These are phyloP conservation scores for Parachlorella kessleri DNA, from an alignment of 139 green algal species.

Conservation along the genomic window DNA sequence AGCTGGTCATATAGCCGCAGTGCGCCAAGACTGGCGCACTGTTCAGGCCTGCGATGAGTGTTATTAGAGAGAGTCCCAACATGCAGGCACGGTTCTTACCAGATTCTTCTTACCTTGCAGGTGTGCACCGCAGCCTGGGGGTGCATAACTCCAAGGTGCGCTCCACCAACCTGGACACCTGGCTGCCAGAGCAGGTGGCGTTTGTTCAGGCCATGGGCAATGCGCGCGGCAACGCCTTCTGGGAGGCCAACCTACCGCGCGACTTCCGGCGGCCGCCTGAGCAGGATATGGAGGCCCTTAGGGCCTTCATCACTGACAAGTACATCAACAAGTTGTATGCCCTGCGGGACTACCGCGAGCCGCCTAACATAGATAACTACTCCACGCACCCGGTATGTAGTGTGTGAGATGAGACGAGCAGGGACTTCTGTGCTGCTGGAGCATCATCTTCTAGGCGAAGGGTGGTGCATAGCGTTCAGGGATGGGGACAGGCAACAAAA, in stretches of 20 bases:
- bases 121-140: slow-evolving; percentile 86
- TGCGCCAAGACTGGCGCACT: too few relatives aligned
- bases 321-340: slow-evolving; percentile 50
- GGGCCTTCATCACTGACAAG: slow-evolving; percentile 85
- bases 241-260: slow-evolving; percentile 80
- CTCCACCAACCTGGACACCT: slow-evolving; percentile 88
- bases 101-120: slow-evolving; percentile 18
- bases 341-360: slow-evolving; percentile 21
- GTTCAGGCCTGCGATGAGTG: background rate
- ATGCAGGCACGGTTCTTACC: background rate
- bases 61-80: background rate
- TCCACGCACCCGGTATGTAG: slow-evolving; percentile 60
- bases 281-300: slow-evolving; percentile 66
- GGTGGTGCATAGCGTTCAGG: too few relatives aligned
- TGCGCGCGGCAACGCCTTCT: slow-evolving; percentile 75
- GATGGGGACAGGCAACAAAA: too few relatives aligned
- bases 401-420: too few relatives aligned
- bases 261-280: slow-evolving; percentile 73
- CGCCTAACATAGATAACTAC: slow-evolving; percentile 84
- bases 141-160: slow-evolving; percentile 90
- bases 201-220: slow-evolving; percentile 89
- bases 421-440: too few relatives aligned
- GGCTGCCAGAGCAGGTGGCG: slow-evolving; percentile 91
- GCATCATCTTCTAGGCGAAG: too few relatives aligned
- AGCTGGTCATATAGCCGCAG: too few relatives aligned